Conservation (phyloP, 441 rosid genomes). For the Metrosideros polymorpha region DNA sequence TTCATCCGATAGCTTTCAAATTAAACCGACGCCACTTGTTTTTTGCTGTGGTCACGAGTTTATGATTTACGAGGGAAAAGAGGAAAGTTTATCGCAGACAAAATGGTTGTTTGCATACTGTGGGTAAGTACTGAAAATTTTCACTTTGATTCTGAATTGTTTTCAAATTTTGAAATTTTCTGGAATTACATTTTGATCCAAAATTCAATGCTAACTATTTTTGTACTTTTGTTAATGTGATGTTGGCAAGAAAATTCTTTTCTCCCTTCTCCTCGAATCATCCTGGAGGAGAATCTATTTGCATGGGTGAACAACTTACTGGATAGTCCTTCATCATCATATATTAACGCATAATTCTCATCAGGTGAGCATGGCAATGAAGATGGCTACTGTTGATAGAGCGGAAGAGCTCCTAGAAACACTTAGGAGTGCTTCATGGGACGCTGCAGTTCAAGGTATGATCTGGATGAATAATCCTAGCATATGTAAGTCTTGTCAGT, state of each 20-base stretch:
- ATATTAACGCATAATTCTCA: neutral
- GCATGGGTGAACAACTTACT: neutral
- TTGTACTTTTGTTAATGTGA: neutral
- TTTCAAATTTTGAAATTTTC: neutral
- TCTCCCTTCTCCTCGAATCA: neutral
- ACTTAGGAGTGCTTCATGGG: constrained; percentile 80
- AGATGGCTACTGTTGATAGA: constrained; percentile 85
- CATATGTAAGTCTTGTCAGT: too few species aligned
- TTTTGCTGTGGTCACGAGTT: neutral
- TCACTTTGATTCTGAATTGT: neutral
- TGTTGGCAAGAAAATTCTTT: neutral
- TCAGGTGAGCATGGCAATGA: constrained; percentile 87
- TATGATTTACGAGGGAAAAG: neutral
- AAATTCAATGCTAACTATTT: neutral
- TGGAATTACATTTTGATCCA: neutral
- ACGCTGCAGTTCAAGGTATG: constrained; percentile 74
- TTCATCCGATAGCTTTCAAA: neutral
- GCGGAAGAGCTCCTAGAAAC: constrained; percentile 76
- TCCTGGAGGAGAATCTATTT: neutral
- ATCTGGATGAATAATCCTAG: neutral
- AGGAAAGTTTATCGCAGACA: neutral
- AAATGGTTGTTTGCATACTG: neutral
- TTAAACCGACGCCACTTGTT: neutral
- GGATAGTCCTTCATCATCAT: neutral
- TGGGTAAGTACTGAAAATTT: too few species aligned